phyloP scores from a whole-genome alignment of 306 rosid species.

The Albizia julibrissin region DNA sequence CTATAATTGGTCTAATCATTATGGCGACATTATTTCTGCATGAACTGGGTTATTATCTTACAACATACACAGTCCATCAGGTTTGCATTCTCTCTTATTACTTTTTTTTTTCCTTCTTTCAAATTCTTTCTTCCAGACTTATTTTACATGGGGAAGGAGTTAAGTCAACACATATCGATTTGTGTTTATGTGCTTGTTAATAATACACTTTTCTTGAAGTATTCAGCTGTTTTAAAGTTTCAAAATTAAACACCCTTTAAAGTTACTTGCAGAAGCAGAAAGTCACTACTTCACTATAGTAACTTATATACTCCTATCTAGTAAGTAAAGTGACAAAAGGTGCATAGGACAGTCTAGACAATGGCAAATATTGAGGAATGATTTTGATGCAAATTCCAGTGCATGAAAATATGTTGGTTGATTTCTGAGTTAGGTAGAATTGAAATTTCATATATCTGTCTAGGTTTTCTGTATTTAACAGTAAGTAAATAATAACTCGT shows the following conservation, averaged over 20 bases:
- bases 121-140: background rate
- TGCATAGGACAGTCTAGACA: background rate
- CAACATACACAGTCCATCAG: conserved; percentile 86
- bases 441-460: background rate
- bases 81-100: conserved; percentile 40
- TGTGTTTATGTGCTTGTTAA: background rate
- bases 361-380: background rate
- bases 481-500: background rate
- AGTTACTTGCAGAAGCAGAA: background rate
- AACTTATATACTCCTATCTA: background rate
- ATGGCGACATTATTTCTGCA: conserved; percentile 85
- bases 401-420: background rate
- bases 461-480: background rate
- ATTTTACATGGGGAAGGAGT: background rate
- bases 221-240: background rate
- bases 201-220: background rate
- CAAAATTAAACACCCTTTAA: background rate
- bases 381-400: background rate
- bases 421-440: background rate
- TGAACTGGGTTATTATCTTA: conserved; percentile 86
- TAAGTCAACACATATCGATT: background rate
- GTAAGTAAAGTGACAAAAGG: background rate
- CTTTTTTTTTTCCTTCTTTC: background rate
- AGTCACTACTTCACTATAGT: background rate
- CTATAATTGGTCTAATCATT: conserved; percentile 70